A percentile compares a stretch with the other conserved stretches of the same genome.
phyloP scores from a whole-genome alignment of 192 early-diverging fungal species.

The Dispira parvispora region DNA sequence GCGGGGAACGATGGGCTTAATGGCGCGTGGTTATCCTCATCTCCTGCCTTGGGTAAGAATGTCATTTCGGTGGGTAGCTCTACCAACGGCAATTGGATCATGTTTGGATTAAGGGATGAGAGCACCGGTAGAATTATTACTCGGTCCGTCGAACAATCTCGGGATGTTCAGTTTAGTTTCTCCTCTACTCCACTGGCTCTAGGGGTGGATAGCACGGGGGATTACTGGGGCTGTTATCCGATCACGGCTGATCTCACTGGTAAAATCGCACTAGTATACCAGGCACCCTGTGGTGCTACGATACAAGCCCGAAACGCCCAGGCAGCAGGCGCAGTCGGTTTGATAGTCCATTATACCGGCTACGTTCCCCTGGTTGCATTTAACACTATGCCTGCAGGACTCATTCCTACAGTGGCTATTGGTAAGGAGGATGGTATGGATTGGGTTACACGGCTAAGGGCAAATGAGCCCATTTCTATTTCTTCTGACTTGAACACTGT shows the following conservation, averaged over 20 bases:
- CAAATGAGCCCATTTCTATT: neutral
- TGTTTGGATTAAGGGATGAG: neutral
- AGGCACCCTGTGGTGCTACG: neutral
- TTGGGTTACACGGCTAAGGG: neutral
- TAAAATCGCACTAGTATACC: neutral
- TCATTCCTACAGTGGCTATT: neutral
- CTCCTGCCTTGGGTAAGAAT: neutral
- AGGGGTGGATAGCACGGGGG: neutral
- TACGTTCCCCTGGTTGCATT: neutral
- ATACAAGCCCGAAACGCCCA: neutral
- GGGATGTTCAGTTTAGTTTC: no score
- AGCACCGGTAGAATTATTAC: no score
- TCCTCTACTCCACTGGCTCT: neutral
- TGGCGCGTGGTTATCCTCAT: neutral
- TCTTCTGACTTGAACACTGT: neutral
- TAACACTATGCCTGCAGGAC: neutral
- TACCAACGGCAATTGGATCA: no score
- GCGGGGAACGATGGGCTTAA: constrained; percentile 10
- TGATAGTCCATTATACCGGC: neutral
- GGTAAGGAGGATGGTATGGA: neutral
- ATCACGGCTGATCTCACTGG: constrained; percentile 1
- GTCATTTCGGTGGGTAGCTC: neutral
- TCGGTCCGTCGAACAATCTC: neutral
- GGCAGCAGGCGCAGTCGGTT: neutral
- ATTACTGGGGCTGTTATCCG: neutral